Base-by-base conservation (phyloP, 345 rosid species). In the Physaria fendleri region DNA sequence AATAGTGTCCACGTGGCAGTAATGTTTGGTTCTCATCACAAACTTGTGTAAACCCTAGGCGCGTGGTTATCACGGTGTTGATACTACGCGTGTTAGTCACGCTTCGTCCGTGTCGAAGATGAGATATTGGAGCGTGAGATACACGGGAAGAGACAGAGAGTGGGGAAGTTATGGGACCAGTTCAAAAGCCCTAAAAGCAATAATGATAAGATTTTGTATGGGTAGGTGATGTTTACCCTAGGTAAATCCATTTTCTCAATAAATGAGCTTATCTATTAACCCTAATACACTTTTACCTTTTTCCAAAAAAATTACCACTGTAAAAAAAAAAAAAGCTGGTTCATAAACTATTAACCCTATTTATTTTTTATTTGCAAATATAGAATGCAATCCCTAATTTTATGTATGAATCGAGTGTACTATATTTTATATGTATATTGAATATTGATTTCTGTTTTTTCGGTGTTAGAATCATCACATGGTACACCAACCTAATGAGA, bases 11-110 rank as follows among this genome's bases (percentile, higher is more conserved):
- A 76, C 80, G 82, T 84, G 82, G 53, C 59, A 23, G 18, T 24
- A 18, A 59, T 65, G 73, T 79, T 83, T 78, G 89, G 77, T 73
- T 80, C 88, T 87, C 75, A 82, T 84, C 87, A 73, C 81, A 62
- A 61, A 39, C 44, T 52, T 63, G 59, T 34, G 71, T 41, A 82
- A 83, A 81, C 85, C 95, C 88, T 78, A 80, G 77, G 75, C 29
- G 71, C 62, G 75, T 71, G 71, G 0, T 0, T 0, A 0, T 12
- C 74, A 69, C 63, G 25, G 13, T 7, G 3, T 1, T 16, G 18
- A 7, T 22, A 35, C 22, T 29, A 3, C 14, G 74, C 63, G 74
- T 69, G 63, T 54, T 44, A 25, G 43, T n/a, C 68, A 62, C 68
- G 67, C 37, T 37, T 27, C 44, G 50, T 61, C 73, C 62, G 68